These are phyloP conservation scores for Mucor saturninus DNA, from an alignment of 371 early-diverging fungal species.

Conservation along the genomic window DNA sequence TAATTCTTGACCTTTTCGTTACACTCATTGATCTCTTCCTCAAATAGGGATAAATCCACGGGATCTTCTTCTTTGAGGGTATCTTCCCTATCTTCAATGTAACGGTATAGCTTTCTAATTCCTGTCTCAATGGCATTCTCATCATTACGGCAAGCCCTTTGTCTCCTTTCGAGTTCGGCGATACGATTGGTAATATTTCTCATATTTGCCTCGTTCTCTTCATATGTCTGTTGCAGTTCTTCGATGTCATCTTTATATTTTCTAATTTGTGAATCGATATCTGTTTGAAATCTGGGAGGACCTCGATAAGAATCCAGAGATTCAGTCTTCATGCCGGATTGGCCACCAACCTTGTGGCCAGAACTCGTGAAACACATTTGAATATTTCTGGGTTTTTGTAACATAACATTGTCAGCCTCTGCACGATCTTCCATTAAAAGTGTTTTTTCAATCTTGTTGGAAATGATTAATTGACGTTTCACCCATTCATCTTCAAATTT, in stretches of 20 bases:
- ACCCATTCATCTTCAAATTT: conserved; percentile 74
- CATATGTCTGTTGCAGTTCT: not conserved
- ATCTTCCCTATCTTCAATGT: conserved; percentile 38
- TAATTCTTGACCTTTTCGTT: conserved; percentile 17
- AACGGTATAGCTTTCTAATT: conserved; percentile 8
- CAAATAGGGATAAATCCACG: conserved; percentile 60
- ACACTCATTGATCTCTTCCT: conserved; percentile 42
- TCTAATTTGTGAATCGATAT: conserved; percentile 46
- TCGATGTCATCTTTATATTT: not conserved
- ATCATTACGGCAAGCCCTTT: not conserved
- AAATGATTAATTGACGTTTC: conserved; percentile 76
- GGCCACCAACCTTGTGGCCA: conserved; percentile 71
- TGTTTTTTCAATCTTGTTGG: conserved; percentile 74
- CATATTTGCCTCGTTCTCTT: not conserved
- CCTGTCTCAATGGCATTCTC: not conserved
- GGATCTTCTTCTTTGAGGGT: conserved; percentile 69
- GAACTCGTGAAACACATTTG: conserved; percentile 67
- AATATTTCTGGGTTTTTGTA: conserved; percentile 73
- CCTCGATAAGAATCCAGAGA: conserved; percentile 41
- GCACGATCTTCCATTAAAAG: conserved; percentile 76
- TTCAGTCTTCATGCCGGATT: conserved; percentile 49
- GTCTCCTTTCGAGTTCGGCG: not conserved
- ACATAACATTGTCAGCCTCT: conserved; percentile 79
- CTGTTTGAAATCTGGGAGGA: conserved; percentile 48
- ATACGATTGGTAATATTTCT: not conserved